Evolutionary conservation across 441 rosid genomes (phyloP), one percentile per base, ranked within the genome.

Genomic region (Biscutella auriculata): DNA sequence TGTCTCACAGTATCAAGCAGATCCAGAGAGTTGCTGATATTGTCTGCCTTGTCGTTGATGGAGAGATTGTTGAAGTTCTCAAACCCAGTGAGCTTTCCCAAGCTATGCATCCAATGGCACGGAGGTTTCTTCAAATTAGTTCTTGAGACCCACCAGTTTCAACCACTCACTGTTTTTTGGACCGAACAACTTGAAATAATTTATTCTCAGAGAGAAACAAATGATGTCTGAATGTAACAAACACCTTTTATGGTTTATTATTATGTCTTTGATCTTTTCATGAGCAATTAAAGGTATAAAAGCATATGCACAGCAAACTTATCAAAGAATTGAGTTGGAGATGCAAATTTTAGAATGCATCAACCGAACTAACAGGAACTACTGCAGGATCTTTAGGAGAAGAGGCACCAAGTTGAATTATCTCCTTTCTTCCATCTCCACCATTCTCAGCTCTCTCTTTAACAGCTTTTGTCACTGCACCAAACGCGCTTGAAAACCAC

Each of bases 1-100:
- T 87, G 3, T 82, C 96, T 45, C 97, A 85, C 51, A 87, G 97
- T 68, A 82, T 91, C 60, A 87, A 87, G 63, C 97, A 91, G 67
- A 87, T 87, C 27, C 92, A 87, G 71, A 73, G 88, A 76, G 67
- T 85, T 52, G 95, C 96, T 1, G 95, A 91, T 62, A 36, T 85
- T 0, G 97, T 82, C 57, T 85, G 82, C 41, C 86, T 87, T 46
- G 80, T 90, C 13, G 93, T 85, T 5, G 69, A 79, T 27, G 96
- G 97, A 1, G 83, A 81, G 54, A 68, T 85, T 57, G 97, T 85
- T 26, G 96, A 91, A 60, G 80, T 87, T 35, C 48, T 87, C 5
- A 63, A 79, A 17, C 97, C 97, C 1, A 53, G 66, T 60, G 63
- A 76, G 60, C 83, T 91, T 30, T 76, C 87, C 0, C 60, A 80